These are phyloP conservation scores for Arbutus unedo DNA, from an alignment of 148 eudicot species.

Conservation along the genomic window DNA sequence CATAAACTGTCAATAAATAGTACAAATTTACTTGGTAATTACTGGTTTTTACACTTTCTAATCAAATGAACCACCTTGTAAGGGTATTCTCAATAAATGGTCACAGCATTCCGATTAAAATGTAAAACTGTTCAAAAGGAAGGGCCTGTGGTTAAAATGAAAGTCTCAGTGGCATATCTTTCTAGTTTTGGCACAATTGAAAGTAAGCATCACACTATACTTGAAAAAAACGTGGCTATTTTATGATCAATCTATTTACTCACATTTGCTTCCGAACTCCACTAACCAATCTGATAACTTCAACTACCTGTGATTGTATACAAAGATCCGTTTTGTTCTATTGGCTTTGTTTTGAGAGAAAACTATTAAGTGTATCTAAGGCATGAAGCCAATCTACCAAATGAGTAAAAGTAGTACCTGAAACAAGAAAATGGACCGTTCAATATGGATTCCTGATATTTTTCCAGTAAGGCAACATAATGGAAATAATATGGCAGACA, in stretches of 20 bases:
- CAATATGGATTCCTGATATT: background rate
- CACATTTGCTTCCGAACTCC: background rate
- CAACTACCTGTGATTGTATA: background rate
- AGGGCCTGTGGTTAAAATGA: background rate
- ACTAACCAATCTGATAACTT: background rate
- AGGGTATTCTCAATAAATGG: background rate
- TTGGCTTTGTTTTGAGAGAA: conserved; percentile 7
- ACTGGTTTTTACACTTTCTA: background rate
- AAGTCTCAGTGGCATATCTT: background rate
- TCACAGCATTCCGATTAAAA: background rate
- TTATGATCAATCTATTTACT: background rate
- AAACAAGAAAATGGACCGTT: background rate
- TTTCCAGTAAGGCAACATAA: background rate
- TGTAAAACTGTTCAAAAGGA: background rate
- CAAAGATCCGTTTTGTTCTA: background rate
- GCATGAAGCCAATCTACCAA: background rate
- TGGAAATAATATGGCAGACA: background rate
- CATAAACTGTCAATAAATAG: conserved; percentile 6
- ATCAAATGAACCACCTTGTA: background rate
- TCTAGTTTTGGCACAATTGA: background rate
- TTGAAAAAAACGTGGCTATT: background rate
- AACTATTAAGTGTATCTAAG: background rate
- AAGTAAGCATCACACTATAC: background rate
- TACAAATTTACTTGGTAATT: background rate
- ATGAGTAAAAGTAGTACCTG: background rate